Percentiles rank a stretch among this genome's conserved stretches.
These are phyloP conservation scores for Pisolithus thermaeus DNA, from an alignment of 1,284 basidiomycete genomes.

Conservation along the genomic window DNA sequence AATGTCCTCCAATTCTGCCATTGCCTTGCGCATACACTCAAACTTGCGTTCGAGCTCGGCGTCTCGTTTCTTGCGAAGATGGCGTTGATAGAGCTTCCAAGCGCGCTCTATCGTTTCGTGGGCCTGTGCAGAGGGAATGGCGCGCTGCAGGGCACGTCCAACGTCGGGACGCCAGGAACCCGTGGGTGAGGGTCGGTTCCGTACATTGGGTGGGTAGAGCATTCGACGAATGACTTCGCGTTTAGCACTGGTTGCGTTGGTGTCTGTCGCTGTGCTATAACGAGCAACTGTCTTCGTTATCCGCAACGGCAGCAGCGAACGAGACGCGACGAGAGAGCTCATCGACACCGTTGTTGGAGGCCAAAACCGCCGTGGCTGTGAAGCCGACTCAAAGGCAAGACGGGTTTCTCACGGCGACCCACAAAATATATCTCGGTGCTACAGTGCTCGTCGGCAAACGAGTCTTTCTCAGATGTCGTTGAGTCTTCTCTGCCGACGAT, in stretches of 20 bases:
- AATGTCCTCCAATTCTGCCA: slow-evolving; percentile 70
- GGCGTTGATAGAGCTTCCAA: slow-evolving; percentile 79
- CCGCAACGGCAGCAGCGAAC: slow-evolving; percentile 25
- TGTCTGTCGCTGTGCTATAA: slow-evolving; percentile 27
- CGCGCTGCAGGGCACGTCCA: slow-evolving; percentile 60
- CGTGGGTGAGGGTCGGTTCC: slow-evolving; percentile 64
- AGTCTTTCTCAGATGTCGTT: slow-evolving; percentile 14
- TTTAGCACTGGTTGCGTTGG: slow-evolving; percentile 46
- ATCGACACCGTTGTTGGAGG: slow-evolving; percentile 16
- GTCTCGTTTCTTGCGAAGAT: slow-evolving; percentile 63
- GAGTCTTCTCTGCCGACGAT: slow-evolving; percentile 17
- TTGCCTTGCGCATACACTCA: slow-evolving; percentile 70
- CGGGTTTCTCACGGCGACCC: slow-evolving; percentile 25
- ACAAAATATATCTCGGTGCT: slow-evolving; percentile 1
- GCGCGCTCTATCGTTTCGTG: slow-evolving; percentile 94
- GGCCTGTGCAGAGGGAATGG: slow-evolving; percentile 80
- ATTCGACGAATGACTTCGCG: slow-evolving; percentile 70
- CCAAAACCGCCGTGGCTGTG: neutral
- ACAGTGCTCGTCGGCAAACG: neutral
- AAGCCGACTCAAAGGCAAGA: neutral
- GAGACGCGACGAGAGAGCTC: slow-evolving; percentile 9
- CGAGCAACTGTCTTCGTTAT: slow-evolving; percentile 33
- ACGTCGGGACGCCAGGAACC: slow-evolving; percentile 80
- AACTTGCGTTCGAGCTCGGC: slow-evolving; percentile 69
- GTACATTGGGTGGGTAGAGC: slow-evolving; percentile 74